These are phyloP conservation scores for Hanseniaspora mollemarum DNA, from an alignment of 805 yeast genomes.

Conservation along the genomic window DNA sequence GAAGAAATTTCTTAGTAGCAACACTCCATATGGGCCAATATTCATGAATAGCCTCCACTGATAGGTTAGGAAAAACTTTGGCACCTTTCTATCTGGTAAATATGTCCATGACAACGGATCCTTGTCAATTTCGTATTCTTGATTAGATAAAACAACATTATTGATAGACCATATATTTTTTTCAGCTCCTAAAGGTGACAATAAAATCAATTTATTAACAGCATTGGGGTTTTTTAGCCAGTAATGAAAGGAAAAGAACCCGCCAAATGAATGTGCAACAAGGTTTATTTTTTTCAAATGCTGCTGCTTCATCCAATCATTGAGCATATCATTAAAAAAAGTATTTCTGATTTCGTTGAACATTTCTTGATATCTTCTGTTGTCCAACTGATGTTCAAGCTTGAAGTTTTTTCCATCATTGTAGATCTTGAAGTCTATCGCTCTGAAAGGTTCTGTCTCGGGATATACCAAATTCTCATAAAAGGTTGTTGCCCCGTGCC, in stretches of 20 bases:
- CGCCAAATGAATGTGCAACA: constrained; percentile 73
- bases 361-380: constrained; percentile 1
- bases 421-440: constrained; percentile 15
- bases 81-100: constrained; percentile 27
- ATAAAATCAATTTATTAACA: constrained; percentile 44
- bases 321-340: constrained; percentile 45
- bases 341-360: neutral
- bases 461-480: neutral
- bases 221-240: constrained; percentile 41
- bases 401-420: neutral
- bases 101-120: constrained; percentile 32
- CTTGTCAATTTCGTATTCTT: constrained; percentile 26
- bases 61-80: constrained; percentile 26
- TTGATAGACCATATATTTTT: constrained; percentile 50
- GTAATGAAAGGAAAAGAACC: constrained; percentile 56
- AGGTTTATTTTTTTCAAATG: constrained; percentile 45
- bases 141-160: constrained; percentile 20
- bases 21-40: constrained; percentile 35
- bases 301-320: constrained; percentile 47
- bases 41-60: constrained; percentile 41
- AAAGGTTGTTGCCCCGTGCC: constrained; percentile 51
- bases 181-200: constrained; percentile 74
- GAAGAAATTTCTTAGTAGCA: constrained; percentile 29
- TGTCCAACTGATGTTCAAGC: constrained; percentile 25
- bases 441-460: constrained; percentile 11